Conservation (phyloP, 1,284 basidiomycete genomes). For the Ceratobasidium papillatum region DNA sequence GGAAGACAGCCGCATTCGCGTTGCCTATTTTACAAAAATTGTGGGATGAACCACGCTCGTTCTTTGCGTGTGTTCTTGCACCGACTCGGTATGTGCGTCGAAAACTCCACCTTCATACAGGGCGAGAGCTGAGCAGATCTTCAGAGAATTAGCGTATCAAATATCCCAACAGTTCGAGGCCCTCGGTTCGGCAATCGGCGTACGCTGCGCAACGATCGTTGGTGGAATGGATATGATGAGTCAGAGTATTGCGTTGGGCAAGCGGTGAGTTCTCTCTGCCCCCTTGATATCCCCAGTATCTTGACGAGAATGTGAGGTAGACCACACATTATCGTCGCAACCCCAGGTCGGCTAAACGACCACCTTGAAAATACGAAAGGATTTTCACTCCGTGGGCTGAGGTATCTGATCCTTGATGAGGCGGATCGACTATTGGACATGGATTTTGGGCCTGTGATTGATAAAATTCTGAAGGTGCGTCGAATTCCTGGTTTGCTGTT, state of each 20-base stretch:
- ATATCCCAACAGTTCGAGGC: conserved; percentile 97
- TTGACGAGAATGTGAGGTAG: background rate
- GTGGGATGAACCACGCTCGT: conserved; percentile 94
- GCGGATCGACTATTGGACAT: conserved; percentile 96
- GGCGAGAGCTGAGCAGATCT: background rate
- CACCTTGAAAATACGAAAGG: conserved; percentile 99
- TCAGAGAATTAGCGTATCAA: conserved; percentile 95
- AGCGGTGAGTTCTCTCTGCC: conserved; percentile 56
- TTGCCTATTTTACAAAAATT: conserved; percentile 95
- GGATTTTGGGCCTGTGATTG: conserved; percentile 97
- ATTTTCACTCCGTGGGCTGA: conserved; percentile 86
- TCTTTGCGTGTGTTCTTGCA: conserved; percentile 94
- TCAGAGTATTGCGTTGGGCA: conserved; percentile 93
- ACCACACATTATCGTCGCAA: conserved; percentile 97
- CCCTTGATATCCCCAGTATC: background rate
- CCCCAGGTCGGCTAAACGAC: conserved; percentile 93
- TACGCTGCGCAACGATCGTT: conserved; percentile 89
- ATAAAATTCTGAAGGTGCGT: conserved; percentile 86
- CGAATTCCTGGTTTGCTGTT: no score
- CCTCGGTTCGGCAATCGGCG: conserved; percentile 93
- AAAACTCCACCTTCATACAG: no score
- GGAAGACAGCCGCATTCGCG: conserved; percentile 98
- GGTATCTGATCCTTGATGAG: conserved; percentile 96
- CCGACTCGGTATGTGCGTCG: conserved; percentile 71
- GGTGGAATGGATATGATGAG: conserved; percentile 96